Conservation (phyloP, 2,329 filamentous ascomycete genomes). For the Coniochaeta ligniaria region DNA sequence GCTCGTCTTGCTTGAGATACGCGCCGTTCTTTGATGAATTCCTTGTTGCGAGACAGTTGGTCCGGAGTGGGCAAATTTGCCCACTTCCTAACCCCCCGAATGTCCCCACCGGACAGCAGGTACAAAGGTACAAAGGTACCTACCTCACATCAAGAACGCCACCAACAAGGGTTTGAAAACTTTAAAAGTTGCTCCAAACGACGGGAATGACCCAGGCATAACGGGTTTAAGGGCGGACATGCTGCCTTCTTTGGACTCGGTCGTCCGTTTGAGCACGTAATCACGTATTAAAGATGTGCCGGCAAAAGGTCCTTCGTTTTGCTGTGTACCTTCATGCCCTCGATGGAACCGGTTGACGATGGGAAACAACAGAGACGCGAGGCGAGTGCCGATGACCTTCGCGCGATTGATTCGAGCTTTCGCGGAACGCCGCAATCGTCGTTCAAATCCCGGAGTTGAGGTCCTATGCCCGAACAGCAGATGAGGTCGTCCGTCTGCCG, state of each 20-base stretch:
- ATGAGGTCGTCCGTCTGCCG: not conserved
- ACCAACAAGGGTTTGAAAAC: not conserved
- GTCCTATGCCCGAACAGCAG: not conserved
- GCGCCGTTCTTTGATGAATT: not conserved
- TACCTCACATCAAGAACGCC: not conserved
- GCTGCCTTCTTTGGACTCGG: not conserved
- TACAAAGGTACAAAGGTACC: not conserved
- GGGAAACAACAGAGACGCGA: too few species aligned
- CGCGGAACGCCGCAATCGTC: not conserved
- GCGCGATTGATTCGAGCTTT: not conserved
- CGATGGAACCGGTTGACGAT: too few species aligned
- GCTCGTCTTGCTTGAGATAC: not conserved
- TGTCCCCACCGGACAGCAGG: not conserved
- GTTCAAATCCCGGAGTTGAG: not conserved
- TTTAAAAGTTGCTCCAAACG: not conserved
- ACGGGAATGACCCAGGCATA: not conserved
- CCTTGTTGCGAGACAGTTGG: not conserved
- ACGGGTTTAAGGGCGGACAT: not conserved
- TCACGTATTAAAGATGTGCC: not conserved
- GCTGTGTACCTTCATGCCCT: too few species aligned
- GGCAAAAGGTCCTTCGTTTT: not conserved
- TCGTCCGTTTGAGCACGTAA: not conserved
- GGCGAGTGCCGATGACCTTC: not conserved
- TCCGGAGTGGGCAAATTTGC: not conserved
- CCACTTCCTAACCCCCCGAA: not conserved